Base-by-base conservation (phyloP, 2,329 filamentous ascomycete genomes). In the Rachicladosporium sp. region DNA sequence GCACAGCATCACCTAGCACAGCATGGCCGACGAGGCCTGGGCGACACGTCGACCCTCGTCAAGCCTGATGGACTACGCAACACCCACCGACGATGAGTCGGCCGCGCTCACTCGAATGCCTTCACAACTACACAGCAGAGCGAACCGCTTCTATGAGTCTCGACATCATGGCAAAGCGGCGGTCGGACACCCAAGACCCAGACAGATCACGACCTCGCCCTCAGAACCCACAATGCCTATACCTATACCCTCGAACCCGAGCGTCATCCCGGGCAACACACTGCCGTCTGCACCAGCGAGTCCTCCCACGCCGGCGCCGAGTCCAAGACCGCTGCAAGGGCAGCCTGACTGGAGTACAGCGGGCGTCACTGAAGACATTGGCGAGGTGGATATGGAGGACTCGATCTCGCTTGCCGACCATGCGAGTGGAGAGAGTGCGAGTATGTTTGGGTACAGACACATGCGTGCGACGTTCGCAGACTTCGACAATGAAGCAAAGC, bases 381-480 rank as follows among this genome's bases (percentile, higher is more conserved):
- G 89, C 51, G 55, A 57, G 21, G 42, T 58, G 9, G 51, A 59
- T 15, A 40, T 49, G 2, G 46, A 50, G n/a, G 52, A 49, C 12
- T 35, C 43, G 10, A 41, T 38, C 13, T 37, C 43, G 11, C 35
- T 37, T 4, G 45, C 50, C 11, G 51, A 51, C 11, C 48, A 50
- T n/a, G 46, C 43, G 19, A 51, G 48, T 36, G 50, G 43, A 11
- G 35, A 46, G 5, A 46, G 48, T 21, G 53, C 51, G 12, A 46
- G 50, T 23, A 43, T 44, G 27, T 54, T 58, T 35, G 57, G 57
- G 15, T 73, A 93, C 40, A 71, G 84, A 48, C 80, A 87, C 55
- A 78, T 91, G 42, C 76, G 84, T 44, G 74, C 80, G 44, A 78
- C 87, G 53, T 96, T 96, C 56, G 78, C 79, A 53, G 76, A 80